Conservation (phyloP, 2,329 filamentous ascomycete species). For the Trichoderma sp. region DNA sequence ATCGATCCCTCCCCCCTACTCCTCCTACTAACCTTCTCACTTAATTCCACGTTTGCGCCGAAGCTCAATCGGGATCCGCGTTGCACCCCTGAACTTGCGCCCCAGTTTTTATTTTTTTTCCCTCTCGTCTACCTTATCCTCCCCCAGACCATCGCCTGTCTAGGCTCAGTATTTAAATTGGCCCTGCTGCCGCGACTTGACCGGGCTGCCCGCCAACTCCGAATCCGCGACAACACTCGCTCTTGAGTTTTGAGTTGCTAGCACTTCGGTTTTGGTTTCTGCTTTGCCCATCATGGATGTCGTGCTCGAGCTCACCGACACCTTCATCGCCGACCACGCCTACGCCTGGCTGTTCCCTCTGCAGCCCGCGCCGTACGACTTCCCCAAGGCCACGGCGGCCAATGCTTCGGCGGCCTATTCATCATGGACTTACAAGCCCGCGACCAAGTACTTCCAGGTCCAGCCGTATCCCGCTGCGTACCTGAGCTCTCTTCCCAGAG, state of each 20-base stretch:
- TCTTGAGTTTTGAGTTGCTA: not conserved
- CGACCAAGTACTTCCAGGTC: slow-evolving; percentile 67
- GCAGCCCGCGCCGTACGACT: slow-evolving; percentile 52
- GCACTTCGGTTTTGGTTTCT: not conserved
- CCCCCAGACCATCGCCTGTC: not conserved
- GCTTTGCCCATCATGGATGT: slow-evolving; percentile 71
- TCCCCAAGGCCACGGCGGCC: slow-evolving; percentile 46
- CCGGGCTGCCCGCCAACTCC: not conserved
- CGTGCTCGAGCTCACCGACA: slow-evolving; percentile 81
- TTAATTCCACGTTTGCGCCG: not conserved
- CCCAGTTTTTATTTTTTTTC: slow-evolving; percentile 13
- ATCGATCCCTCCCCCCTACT: not conserved
- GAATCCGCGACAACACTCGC: not conserved
- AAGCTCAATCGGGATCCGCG: slow-evolving; percentile 6
- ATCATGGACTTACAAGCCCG: slow-evolving; percentile 68
- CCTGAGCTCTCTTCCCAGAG: slow-evolving; percentile 71
- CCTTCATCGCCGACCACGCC: slow-evolving; percentile 73
- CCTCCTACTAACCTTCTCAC: not conserved
- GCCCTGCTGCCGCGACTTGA: slow-evolving; percentile 12
- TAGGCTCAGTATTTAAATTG: slow-evolving; percentile 17
- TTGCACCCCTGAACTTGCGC: slow-evolving; percentile 3
- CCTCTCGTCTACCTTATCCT: not conserved
- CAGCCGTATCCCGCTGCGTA: slow-evolving; percentile 75
- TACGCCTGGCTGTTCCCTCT: slow-evolving; percentile 72
- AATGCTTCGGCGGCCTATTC: slow-evolving; percentile 59